A percentile compares a stretch with the other conserved stretches of the same genome.
phyloP scores from a whole-genome alignment of 805 yeast genomes.

The Saccharomycopsis sp. region DNA sequence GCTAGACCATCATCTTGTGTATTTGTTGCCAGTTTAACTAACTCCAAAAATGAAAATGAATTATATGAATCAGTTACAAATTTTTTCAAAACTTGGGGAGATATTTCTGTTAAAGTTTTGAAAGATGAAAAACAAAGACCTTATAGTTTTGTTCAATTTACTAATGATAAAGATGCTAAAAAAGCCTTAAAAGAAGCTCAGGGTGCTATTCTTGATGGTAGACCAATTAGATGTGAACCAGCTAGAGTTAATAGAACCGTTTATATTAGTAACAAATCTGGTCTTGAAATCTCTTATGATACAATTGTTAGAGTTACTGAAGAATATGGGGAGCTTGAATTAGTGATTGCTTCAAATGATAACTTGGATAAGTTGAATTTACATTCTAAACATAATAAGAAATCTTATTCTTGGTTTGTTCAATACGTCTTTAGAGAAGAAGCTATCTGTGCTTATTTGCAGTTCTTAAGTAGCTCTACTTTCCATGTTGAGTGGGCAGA shows the following conservation, averaged over 20 bases:
- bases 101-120: slow-evolving; percentile 66
- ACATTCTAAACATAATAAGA: slow-evolving; percentile 14
- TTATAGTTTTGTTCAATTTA: slow-evolving; percentile 86
- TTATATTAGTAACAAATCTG: slow-evolving; percentile 36
- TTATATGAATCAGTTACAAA: slow-evolving; percentile 56
- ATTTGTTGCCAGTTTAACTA: slow-evolving; percentile 78
- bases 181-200: slow-evolving; percentile 61
- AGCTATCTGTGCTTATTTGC: slow-evolving; percentile 77
- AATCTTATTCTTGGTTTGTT: slow-evolving; percentile 52
- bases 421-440: slow-evolving; percentile 77
- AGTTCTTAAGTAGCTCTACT: slow-evolving; percentile 41
- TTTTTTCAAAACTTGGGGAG: slow-evolving; percentile 66
- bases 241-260: slow-evolving; percentile 89
- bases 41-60: slow-evolving; percentile 57
- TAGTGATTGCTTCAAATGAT: slow-evolving; percentile 36
- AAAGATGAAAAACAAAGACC: slow-evolving; percentile 78
- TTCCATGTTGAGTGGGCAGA: slow-evolving; percentile 80
- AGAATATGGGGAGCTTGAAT: slow-evolving; percentile 69
- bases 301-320: slow-evolving; percentile 32
- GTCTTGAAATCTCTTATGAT: slow-evolving; percentile 22
- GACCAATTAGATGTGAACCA: slow-evolving; percentile 76
- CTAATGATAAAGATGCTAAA: slow-evolving; percentile 57
- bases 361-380: slow-evolving; percentile 19
- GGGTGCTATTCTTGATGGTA: slow-evolving; percentile 56
- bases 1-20: slow-evolving; percentile 81